A percentile compares a stretch with the other conserved stretches of the same genome.
phyloP scores from a whole-genome alignment of 345 rosid species.

The Pugionium cornutum region DNA sequence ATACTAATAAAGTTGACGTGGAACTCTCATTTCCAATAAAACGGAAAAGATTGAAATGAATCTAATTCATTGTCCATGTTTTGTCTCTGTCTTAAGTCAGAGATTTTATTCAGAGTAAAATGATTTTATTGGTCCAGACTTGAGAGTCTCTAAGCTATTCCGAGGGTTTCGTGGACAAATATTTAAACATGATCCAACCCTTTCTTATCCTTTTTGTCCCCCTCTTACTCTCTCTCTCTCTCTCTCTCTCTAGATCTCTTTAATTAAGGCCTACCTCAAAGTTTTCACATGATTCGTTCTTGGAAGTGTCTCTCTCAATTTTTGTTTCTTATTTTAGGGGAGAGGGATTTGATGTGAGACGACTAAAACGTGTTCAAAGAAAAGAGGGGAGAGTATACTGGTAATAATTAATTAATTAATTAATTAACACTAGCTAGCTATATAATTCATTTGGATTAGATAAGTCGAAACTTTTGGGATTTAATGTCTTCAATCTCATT shows the following conservation, averaged over 20 bases:
- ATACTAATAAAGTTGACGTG: constrained; percentile 34
- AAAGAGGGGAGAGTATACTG: no score
- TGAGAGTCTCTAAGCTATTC: constrained; percentile 17
- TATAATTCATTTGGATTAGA: no score
- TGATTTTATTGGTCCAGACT: constrained; percentile 34
- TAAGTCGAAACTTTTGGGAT: no score
- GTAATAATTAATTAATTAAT: no score
- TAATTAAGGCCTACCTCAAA: constrained; percentile 9
- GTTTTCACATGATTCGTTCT: constrained; percentile 40
- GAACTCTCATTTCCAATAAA: constrained; percentile 31
- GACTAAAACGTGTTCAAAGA: constrained; percentile 27
- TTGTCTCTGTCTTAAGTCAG: constrained; percentile 37
- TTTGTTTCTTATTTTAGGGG: background rate
- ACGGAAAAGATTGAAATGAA: constrained; percentile 30
- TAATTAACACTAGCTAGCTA: no score
- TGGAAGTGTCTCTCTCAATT: constrained; percentile 32
- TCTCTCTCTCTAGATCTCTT: background rate
- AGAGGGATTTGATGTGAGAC: constrained; percentile 6
- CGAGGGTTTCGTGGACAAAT: constrained; percentile 30
- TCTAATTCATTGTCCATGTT: constrained; percentile 30
- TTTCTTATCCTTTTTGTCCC: constrained; percentile 37
- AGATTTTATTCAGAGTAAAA: constrained; percentile 21
- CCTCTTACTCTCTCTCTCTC: constrained; percentile 3
- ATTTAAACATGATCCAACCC: constrained; percentile 40
- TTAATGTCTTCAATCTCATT: no score